These are phyloP conservation scores for Bruguiera sexangula DNA, from an alignment of 345 rosid species.

Conservation along the genomic window DNA sequence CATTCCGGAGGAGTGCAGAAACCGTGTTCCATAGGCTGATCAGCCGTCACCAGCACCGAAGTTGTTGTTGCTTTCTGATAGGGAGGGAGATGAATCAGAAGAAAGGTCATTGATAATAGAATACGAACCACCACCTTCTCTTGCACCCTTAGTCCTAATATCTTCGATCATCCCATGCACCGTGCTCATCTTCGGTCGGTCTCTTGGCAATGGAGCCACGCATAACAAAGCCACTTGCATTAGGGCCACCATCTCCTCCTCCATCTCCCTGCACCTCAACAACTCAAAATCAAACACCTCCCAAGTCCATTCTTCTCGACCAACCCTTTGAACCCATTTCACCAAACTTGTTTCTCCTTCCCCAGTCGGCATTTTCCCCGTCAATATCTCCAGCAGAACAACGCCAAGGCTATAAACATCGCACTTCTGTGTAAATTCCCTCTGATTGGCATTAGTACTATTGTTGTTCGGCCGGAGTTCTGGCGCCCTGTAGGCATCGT, in stretches of 20 bases:
- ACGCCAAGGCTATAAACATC: slow-evolving; percentile 48
- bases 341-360: slow-evolving; percentile 38
- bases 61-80: slow-evolving; percentile 19
- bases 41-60: neutral
- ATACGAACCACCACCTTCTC: slow-evolving; percentile 10
- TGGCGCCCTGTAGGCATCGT: slow-evolving; percentile 29
- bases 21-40: neutral
- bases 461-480: slow-evolving; percentile 24
- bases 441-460: neutral
- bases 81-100: slow-evolving; percentile 39
- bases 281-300: slow-evolving; percentile 47
- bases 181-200: slow-evolving; percentile 41
- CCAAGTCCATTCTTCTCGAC: slow-evolving; percentile 26
- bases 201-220: slow-evolving; percentile 37
- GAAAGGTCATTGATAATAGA: slow-evolving; percentile 28
- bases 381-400: slow-evolving; percentile 37
- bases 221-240: slow-evolving; percentile 44
- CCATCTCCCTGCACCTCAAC: slow-evolving; percentile 28
- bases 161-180: slow-evolving; percentile 38
- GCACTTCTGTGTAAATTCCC: slow-evolving; percentile 29
- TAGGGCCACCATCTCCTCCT: slow-evolving; percentile 38
- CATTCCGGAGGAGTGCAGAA: neutral
- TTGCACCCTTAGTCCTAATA: slow-evolving; percentile 26
- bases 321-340: slow-evolving; percentile 36
- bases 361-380: slow-evolving; percentile 34